Evolutionary conservation across 2,329 filamentous ascomycete species (phyloP).

Genomic region (Fusarium poae): DNA sequence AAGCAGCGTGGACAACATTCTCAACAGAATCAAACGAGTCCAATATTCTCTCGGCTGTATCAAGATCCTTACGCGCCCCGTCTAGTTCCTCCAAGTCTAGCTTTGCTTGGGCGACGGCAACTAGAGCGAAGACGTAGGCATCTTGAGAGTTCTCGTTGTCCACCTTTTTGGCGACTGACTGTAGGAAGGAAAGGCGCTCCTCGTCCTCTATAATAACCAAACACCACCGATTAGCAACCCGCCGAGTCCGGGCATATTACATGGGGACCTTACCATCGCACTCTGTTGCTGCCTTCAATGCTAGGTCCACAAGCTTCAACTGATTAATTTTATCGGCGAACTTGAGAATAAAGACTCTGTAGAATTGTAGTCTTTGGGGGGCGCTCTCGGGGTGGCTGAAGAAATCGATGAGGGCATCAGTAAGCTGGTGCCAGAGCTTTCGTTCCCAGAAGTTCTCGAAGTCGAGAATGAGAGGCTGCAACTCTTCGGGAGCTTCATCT

Average conservation of each 20-base stretch:
- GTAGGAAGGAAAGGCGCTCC: constrained; percentile 87
- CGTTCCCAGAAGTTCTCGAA: constrained; percentile 99
- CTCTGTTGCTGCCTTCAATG: constrained; percentile 86
- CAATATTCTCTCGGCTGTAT: constrained; percentile 87
- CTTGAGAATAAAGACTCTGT: constrained; percentile 93
- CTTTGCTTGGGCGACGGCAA: constrained; percentile 89
- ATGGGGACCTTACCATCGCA: constrained; percentile 74
- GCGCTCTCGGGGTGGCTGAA: constrained; percentile 87
- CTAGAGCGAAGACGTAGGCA: constrained; percentile 92
- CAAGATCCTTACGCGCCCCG: constrained; percentile 87
- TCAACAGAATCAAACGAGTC: constrained; percentile 96
- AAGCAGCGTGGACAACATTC: constrained; percentile 93
- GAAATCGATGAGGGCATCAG: constrained; percentile 87
- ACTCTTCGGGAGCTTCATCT: constrained; percentile 86
- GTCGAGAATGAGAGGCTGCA: constrained; percentile 87
- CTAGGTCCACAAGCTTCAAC: constrained; percentile 93
- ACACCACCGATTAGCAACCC: constrained; percentile 25
- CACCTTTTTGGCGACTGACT: constrained; percentile 86
- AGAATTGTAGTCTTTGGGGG: constrained; percentile 87
- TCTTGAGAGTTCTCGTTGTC: constrained; percentile 94
- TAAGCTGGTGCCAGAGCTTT: constrained; percentile 99
- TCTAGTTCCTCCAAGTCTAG: constrained; percentile 82
- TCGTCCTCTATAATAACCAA: constrained; percentile 74
- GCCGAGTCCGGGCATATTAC: constrained; percentile 20
- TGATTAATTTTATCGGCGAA: constrained; percentile 99